phyloP scores from a whole-genome alignment of 1,284 basidiomycete species.

The Moesziomyces sp. region DNA sequence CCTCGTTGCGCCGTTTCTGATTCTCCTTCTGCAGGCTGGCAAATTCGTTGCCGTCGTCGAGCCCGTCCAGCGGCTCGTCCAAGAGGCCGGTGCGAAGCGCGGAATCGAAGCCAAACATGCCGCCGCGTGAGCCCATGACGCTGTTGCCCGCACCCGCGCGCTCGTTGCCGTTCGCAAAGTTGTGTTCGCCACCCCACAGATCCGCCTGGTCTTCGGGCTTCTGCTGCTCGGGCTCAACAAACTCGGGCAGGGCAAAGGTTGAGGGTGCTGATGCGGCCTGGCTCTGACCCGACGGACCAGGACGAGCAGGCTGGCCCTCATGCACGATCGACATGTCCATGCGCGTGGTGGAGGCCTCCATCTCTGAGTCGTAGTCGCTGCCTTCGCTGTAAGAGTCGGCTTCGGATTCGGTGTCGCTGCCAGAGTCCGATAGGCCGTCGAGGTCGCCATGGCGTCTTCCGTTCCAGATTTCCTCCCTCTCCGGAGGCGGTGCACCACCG shows the following conservation, averaged over 20 bases:
- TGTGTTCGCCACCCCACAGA: slow-evolving; percentile 46
- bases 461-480: slow-evolving; percentile 26
- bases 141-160: slow-evolving; percentile 47
- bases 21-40: slow-evolving; percentile 30
- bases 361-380: slow-evolving; percentile 40
- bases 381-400: slow-evolving; percentile 33
- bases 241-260: slow-evolving; percentile 29
- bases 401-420: slow-evolving; percentile 39
- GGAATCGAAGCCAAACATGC: slow-evolving; percentile 50
- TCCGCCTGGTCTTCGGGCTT: slow-evolving; percentile 47
- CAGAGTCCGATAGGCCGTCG: slow-evolving; percentile 32
- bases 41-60: slow-evolving; percentile 42
- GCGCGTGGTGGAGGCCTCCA: slow-evolving; percentile 29
- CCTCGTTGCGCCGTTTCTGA: slow-evolving; percentile 35
- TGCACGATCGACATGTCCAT: slow-evolving; percentile 39
- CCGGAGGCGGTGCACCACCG: slow-evolving; percentile 38
- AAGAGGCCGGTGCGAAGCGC: slow-evolving; percentile 34
- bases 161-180: slow-evolving; percentile 48
- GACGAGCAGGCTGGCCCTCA: slow-evolving; percentile 3
- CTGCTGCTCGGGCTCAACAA: slow-evolving; percentile 41
- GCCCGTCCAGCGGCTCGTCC: slow-evolving; percentile 26
- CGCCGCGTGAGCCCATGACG: slow-evolving; percentile 36
- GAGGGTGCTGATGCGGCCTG: slow-evolving; percentile 8
- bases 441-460: slow-evolving; percentile 18
- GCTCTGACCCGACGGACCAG: slow-evolving; percentile 10